phyloP scores from a whole-genome alignment of 192 early-diverging fungal genomes.

The Linnemannia zychae region DNA sequence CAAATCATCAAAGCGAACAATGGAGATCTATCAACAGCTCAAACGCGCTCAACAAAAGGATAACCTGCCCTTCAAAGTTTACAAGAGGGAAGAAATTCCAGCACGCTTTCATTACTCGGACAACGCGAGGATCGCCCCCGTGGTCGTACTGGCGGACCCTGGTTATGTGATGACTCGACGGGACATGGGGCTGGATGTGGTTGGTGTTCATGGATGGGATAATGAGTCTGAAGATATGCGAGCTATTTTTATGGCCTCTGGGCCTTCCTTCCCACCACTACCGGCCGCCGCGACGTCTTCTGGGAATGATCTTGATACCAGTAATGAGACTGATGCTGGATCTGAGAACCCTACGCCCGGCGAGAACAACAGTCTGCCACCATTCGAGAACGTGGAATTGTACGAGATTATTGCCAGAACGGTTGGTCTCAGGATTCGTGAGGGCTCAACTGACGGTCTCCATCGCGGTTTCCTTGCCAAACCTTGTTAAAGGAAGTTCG shows the following conservation, averaged over 20 bases:
- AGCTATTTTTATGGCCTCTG: constrained; percentile 86
- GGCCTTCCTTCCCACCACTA: constrained; percentile 70
- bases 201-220: constrained; percentile 91
- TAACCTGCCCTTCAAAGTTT: constrained; percentile 72
- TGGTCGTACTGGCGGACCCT: constrained; percentile 76
- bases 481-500: constrained; percentile 14
- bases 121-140: constrained; percentile 78
- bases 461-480: constrained; percentile 25
- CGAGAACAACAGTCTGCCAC: constrained; percentile 1
- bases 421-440: constrained; percentile 28
- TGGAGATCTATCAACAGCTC: constrained; percentile 66
- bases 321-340: neutral
- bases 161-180: constrained; percentile 71
- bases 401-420: constrained; percentile 50
- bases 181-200: constrained; percentile 40
- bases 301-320: neutral
- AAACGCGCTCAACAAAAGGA: constrained; percentile 57
- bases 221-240: constrained; percentile 82
- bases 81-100: constrained; percentile 80
- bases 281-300: neutral
- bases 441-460: constrained; percentile 45
- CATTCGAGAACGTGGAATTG: constrained; percentile 50
- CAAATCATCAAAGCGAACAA: constrained; percentile 52
- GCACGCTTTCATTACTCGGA: constrained; percentile 77
- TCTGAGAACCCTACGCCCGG: neutral